A percentile compares a stretch with the other conserved stretches of the same genome.
These are phyloP conservation scores for Melanomma pulvis-pyrius DNA, from an alignment of 495 filamentous ascomycete species.

Conservation along the genomic window DNA sequence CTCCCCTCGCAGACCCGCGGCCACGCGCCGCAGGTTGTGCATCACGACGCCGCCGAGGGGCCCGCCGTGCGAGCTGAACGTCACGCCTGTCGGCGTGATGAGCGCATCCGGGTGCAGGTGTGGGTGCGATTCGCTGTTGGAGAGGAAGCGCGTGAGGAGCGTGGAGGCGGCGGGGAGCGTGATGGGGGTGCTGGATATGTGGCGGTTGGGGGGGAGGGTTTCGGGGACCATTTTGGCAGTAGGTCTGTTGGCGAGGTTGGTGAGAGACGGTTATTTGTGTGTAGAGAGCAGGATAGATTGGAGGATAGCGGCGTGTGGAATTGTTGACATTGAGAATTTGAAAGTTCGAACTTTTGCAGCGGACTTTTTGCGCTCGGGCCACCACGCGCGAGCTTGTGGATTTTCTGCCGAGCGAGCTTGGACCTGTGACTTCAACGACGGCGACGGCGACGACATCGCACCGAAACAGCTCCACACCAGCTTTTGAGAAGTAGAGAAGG, in stretches of 20 bases:
- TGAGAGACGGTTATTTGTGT: neutral
- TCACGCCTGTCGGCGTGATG: constrained; percentile 63
- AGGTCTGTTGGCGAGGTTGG: neutral
- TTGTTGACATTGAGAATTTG: neutral
- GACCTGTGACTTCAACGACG: neutral
- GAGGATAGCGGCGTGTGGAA: constrained; percentile 3
- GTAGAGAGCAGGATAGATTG: neutral
- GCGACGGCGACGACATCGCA: neutral
- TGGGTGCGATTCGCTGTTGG: constrained; percentile 56
- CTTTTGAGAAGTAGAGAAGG: neutral
- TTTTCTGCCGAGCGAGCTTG: neutral
- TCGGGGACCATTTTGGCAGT: constrained; percentile 25
- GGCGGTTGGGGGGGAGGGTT: constrained; percentile 53
- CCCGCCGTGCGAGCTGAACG: constrained; percentile 53
- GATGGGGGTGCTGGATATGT: constrained; percentile 52
- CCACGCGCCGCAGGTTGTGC: constrained; percentile 67
- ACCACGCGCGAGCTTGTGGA: neutral
- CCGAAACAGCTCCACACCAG: neutral
- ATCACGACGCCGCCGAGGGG: constrained; percentile 58
- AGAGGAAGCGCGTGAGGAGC: constrained; percentile 62
- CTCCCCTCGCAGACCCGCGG: constrained; percentile 65
- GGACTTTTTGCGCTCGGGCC: constrained; percentile 33
- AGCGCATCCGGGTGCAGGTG: constrained; percentile 68
- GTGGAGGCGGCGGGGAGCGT: constrained; percentile 57
- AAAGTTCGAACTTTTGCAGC: constrained; percentile 15